Evolutionary conservation across 1,284 basidiomycete genomes (phyloP).

Genomic region (Puccinia triticina): DNA sequence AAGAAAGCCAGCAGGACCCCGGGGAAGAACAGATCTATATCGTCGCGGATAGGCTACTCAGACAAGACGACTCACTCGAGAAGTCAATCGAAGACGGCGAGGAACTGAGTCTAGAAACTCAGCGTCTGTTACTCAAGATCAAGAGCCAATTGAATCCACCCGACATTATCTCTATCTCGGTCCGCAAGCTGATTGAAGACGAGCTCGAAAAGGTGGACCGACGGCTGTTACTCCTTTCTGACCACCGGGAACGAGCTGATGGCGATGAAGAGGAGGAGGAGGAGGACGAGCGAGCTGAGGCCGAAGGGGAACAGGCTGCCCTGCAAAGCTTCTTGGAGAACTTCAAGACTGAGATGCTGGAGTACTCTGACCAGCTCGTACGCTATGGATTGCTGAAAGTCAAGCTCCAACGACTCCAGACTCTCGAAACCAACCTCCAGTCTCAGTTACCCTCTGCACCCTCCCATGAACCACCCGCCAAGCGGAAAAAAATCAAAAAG

Average conservation of each 20-base stretch:
- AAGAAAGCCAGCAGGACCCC: not conserved
- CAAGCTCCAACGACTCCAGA: conserved; percentile 28
- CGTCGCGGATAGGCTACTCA: conserved; percentile 45
- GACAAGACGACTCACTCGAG: not conserved
- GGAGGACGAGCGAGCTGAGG: not conserved
- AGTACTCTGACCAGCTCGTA: conserved; percentile 42
- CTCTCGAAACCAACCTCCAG: not conserved
- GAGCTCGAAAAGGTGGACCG: conserved; percentile 30
- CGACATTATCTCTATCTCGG: conserved; percentile 44
- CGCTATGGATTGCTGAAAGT: conserved; percentile 39
- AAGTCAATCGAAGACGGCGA: not conserved
- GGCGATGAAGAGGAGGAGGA: not conserved
- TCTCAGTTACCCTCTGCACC: not conserved
- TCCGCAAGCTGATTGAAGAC: conserved; percentile 47
- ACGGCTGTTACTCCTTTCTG: not conserved
- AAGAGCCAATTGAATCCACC: conserved; percentile 49
- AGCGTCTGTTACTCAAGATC: conserved; percentile 31
- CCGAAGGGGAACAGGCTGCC: not conserved
- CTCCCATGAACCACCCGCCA: not conserved
- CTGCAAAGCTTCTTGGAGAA: conserved; percentile 15
- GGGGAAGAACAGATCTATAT: conserved; percentile 39
- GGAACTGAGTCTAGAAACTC: conserved; percentile 8
- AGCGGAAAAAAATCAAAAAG: not conserved
- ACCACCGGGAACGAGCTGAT: not conserved
- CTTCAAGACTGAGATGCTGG: conserved; percentile 33